Conservation (phyloP, 768 basidiomycete species). For the Tylopilus felleus region DNA sequence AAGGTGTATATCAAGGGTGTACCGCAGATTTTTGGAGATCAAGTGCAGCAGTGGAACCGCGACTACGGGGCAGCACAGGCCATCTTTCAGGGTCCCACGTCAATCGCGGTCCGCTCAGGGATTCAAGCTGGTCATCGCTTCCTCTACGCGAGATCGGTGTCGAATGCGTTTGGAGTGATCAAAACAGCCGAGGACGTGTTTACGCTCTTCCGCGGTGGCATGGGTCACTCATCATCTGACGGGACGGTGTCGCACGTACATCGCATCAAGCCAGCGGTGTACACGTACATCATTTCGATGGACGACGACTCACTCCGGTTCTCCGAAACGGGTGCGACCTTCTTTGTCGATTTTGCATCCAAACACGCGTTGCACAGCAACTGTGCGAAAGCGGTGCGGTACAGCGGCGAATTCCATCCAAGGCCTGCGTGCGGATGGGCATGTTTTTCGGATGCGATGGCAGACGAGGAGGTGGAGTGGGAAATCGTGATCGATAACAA, state of each 20-base stretch:
- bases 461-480: constrained; percentile 62
- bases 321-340: constrained; percentile 83
- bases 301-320: constrained; percentile 78
- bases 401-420: constrained; percentile 78
- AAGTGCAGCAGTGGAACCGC: constrained; percentile 62
- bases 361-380: constrained; percentile 86
- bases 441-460: constrained; percentile 50
- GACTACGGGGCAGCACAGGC: constrained; percentile 66
- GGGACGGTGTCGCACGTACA: constrained; percentile 25
- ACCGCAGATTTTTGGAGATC: constrained; percentile 55
- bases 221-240: constrained; percentile 10
- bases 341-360: constrained; percentile 82
- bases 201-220: constrained; percentile 48
- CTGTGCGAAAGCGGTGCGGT: constrained; percentile 62
- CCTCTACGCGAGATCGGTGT: constrained; percentile 66
- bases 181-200: constrained; percentile 45
- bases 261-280: constrained; percentile 76
- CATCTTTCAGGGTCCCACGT: constrained; percentile 62
- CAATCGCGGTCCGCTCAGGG: constrained; percentile 60
- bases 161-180: constrained; percentile 62
- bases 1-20: constrained; percentile 64
- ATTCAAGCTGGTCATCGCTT: constrained; percentile 72
- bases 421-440: constrained; percentile 68
- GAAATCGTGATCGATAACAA: constrained; percentile 86
- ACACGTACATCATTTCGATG: constrained; percentile 79